Evolutionary conservation across 805 yeast species (phyloP).

Genomic region (Metschnikowia chrysomelidarum): DNA sequence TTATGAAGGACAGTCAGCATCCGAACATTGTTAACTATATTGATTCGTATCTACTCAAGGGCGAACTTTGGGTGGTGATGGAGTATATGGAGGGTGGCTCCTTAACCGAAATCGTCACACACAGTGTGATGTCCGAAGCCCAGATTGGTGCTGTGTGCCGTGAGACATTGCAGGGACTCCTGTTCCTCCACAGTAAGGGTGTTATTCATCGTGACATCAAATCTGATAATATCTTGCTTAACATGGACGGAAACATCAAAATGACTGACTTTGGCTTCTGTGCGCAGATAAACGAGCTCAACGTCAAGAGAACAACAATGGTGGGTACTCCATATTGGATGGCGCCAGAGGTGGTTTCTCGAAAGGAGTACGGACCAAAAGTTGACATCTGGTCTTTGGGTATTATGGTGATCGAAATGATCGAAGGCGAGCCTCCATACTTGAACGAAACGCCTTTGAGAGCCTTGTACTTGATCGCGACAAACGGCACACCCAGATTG

Average conservation of each 20-base stretch:
- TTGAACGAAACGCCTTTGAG: constrained; percentile 93
- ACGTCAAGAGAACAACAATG: constrained; percentile 92
- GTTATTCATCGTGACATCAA: constrained; percentile 96
- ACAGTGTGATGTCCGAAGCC: constrained; percentile 83
- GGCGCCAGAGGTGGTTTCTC: constrained; percentile 98
- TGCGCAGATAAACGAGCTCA: constrained; percentile 80
- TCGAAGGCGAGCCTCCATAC: constrained; percentile 98
- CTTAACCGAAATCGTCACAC: constrained; percentile 91
- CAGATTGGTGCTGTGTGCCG: constrained; percentile 95
- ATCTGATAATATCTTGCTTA: constrained; percentile 85
- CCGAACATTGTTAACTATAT: constrained; percentile 22
- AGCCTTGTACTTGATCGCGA: constrained; percentile 90
- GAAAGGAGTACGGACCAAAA: constrained; percentile 94
- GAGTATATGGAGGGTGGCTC: constrained; percentile 99
- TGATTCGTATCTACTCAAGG: constrained; percentile 47
- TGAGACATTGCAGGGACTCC: constrained; percentile 83
- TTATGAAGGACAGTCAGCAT: constrained; percentile 22
- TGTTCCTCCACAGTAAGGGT: constrained; percentile 86
- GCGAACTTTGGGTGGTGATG: constrained; percentile 95
- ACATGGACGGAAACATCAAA: constrained; percentile 84
- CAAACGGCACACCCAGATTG: constrained; percentile 93
- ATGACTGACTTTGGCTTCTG: constrained; percentile 96
- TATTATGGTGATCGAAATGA: constrained; percentile 97
- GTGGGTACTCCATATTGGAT: constrained; percentile 99
- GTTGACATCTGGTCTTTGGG: constrained; percentile 98